Base-by-base conservation (phyloP, 2,329 filamentous ascomycete species). In the Penicillium sp. region DNA sequence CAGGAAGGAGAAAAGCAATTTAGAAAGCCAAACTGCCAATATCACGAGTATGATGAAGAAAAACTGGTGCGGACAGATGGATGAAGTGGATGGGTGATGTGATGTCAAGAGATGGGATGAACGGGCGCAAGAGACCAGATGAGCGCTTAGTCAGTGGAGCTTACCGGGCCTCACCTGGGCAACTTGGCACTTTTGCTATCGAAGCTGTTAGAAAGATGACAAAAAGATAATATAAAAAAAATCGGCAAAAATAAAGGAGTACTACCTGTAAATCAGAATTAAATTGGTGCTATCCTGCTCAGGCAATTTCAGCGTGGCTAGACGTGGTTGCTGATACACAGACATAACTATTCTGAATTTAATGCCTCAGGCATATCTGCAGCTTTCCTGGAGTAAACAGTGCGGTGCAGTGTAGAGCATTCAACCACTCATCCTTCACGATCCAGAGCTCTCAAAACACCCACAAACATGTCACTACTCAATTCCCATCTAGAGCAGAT, bases 401-500 rank as follows among this genome's bases (percentile, higher is more conserved):
- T 50, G 43, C 23, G 45, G 33, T 35, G 27, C 41, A 49, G 38
- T 45, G 50, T 45, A 53, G 31, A 39, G 17, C 39, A 35, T 33
- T 13, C 49, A 35, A 27, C 27, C 27, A 57, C 55, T 27, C 27
- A 27, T 43, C 35, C 49, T 42, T 42, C 21, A 35, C 43, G 13
- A 31, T 53, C 15, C 23, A 42, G 27, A 21, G 35, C 55, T 27
- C 38, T 33, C 49, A 52, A 29, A 44, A 23, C 13, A 31, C 36
- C 9, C 49, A 10, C 55, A 68, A 77, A 59, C 61, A 91, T 91
- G 89, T 85, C 88, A 27, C 81, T 90, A 25, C 81, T 93, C 27
- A 81, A 83, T 8, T 84, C 81, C 39, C 89, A 93, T 71, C 82
- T 93, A 27, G 89, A 91, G 78, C 89, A 92, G 73, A 92, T 93